Evolutionary conservation across 257 asterid species (phyloP).

Genomic region (Haberlea rhodopensis): DNA sequence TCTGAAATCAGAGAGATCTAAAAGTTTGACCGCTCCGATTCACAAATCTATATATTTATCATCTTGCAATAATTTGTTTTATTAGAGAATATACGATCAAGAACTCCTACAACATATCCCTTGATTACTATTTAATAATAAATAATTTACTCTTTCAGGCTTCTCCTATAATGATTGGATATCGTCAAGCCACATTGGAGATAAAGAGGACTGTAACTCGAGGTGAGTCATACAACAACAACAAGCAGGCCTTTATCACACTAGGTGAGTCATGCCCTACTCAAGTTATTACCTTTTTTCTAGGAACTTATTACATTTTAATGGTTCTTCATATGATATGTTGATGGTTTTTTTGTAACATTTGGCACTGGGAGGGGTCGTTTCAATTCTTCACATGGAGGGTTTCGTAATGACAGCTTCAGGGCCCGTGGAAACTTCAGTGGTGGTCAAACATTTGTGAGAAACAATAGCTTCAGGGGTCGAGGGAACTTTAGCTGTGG

Average conservation of each 20-base stretch:
- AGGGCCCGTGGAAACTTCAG: conserved; percentile 58
- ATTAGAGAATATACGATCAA: neutral
- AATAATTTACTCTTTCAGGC: conserved; percentile 41
- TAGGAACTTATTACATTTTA: conserved; percentile 1
- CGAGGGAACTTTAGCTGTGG: conserved; percentile 40
- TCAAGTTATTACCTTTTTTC: no score
- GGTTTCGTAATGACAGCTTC: conserved; percentile 55
- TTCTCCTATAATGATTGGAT: conserved; percentile 63
- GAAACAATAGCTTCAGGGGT: conserved; percentile 57
- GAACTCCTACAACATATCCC: conserved; percentile 11
- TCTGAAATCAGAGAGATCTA: neutral
- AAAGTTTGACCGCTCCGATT: neutral
- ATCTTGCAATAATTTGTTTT: neutral
- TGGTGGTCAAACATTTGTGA: conserved; percentile 49
- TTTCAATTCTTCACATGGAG: conserved; percentile 52
- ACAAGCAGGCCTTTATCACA: no score
- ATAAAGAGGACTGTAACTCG: conserved; percentile 76
- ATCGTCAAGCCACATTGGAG: conserved; percentile 64
- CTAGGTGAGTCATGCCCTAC: no score
- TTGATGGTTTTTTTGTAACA: conserved; percentile 26
- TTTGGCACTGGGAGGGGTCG: conserved; percentile 64
- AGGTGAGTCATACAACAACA: conserved; percentile 50
- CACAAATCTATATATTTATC: neutral
- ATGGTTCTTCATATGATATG: conserved; percentile 9
- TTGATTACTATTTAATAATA: neutral